Base-by-base conservation (phyloP, 192 early-diverging fungal genomes). In the Entrophospora sp. region DNA sequence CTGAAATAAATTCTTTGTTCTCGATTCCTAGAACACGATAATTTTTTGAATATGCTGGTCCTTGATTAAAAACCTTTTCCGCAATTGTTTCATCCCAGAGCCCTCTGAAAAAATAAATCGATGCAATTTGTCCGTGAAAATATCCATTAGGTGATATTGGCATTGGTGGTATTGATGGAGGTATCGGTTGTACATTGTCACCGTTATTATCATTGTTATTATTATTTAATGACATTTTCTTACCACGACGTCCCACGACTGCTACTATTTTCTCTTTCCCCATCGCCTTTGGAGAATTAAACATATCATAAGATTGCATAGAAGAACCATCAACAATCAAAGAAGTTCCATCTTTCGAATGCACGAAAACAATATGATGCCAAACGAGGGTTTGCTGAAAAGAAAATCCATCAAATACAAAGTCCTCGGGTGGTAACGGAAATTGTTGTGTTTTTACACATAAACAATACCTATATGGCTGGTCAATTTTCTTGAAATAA, bases 361-460 rank as follows among this genome's bases (percentile, higher is more conserved):
- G 74, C 1, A 75, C 74, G 61, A 75, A 71, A 10, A 75, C 74
- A 24, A 75, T 51, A 46, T 75, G 74, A 36, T 75, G 74, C 74
- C 74, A 75, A 30, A 75, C 71, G 0, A 69, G 70, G 3, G 70
- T 71, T 49, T 75, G 70, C 30, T 67, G 69, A 53, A 75, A 75
- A 30, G 71, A 67, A 22, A 75, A 75, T 3, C 74, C 67, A 52
- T 75, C 70, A 63, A 75, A 75, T 12, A 75, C 74, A 64, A 71
- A 75, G 32, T 75, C 74, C 35, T 75, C 74, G 0, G 74, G 67
- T 3, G 74, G 74, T 5, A 68, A 71, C 1, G 74, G 70, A 9
- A 63, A 71, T 20, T 75, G 74, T 13, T 75, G 74, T 0, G 74
- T 75, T 14, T 70, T 55, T 18, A 75, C 74, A 52, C 74, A 75